These are phyloP conservation scores for Penicillium brevicompactum DNA, from an alignment of 2,329 filamentous ascomycete species.

Conservation along the genomic window DNA sequence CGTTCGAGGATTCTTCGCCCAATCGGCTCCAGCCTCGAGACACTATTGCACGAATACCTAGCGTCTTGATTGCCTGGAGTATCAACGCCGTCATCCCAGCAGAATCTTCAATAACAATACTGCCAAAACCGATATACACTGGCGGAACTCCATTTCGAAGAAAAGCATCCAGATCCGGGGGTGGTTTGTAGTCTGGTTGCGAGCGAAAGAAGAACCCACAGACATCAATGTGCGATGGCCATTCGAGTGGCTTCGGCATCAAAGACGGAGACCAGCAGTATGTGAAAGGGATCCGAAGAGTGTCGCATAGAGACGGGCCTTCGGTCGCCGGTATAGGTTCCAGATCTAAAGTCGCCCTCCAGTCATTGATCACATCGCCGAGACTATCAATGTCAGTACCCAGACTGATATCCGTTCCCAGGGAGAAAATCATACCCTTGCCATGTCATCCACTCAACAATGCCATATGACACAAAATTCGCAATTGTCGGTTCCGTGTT, in stretches of 20 bases:
- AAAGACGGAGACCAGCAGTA: constrained; percentile 44
- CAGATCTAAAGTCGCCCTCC: constrained; percentile 36
- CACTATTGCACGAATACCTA: constrained; percentile 53
- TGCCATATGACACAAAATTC: constrained; percentile 46
- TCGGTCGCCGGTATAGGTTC: constrained; percentile 34
- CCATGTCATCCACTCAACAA: constrained; percentile 51
- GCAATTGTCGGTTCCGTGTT: constrained; percentile 32
- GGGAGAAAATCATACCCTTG: constrained; percentile 38
- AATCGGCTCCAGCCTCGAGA: constrained; percentile 56
- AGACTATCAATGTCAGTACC: constrained; percentile 22
- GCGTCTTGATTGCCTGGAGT: constrained; percentile 46
- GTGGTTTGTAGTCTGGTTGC: constrained; percentile 35
- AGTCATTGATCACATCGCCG: constrained; percentile 46
- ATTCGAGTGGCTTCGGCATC: constrained; percentile 39
- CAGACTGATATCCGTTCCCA: background rate
- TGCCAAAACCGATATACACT: constrained; percentile 58
- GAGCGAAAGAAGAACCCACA: constrained; percentile 48
- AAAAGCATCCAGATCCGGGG: constrained; percentile 43
- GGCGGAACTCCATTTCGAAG: constrained; percentile 49
- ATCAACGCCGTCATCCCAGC: constrained; percentile 45
- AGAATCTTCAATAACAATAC: constrained; percentile 55
- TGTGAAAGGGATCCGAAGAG: constrained; percentile 38
- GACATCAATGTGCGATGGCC: constrained; percentile 33
- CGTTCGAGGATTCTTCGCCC: constrained; percentile 29
- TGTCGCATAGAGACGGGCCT: constrained; percentile 33